phyloP scores from a whole-genome alignment of 2,329 filamentous ascomycete genomes.

The Pseudogymnoascus sp. region DNA sequence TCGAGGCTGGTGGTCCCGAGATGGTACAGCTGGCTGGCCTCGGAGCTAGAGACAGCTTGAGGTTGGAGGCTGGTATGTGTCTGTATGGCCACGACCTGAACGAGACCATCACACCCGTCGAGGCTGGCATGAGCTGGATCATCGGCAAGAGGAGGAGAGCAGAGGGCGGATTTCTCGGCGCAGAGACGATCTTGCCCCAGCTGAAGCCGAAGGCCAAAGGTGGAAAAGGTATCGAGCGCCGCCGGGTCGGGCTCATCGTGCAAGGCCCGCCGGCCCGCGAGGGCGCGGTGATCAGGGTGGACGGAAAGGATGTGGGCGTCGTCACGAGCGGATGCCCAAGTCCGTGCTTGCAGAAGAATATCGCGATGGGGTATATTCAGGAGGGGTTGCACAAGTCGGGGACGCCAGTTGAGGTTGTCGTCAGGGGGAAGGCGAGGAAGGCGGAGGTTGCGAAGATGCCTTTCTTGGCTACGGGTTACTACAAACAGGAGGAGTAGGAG shows the following conservation, averaged over 20 bases:
- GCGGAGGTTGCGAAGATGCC: constrained; percentile 65
- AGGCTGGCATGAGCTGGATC: constrained; percentile 67
- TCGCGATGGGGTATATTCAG: constrained; percentile 83
- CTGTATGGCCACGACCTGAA: constrained; percentile 98
- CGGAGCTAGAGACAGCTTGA: constrained; percentile 82
- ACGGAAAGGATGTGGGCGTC: constrained; percentile 62
- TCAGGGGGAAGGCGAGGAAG: constrained; percentile 60
- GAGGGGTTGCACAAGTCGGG: constrained; percentile 61
- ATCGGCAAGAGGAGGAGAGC: constrained; percentile 69
- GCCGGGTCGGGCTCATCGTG: constrained; percentile 74
- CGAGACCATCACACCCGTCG: constrained; percentile 64
- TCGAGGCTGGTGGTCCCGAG: constrained; percentile 47
- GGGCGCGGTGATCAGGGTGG: constrained; percentile 67
- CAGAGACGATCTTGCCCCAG: constrained; percentile 69
- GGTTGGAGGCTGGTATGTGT: constrained; percentile 96
- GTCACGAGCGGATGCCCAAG: constrained; percentile 88
- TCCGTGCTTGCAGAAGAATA: constrained; percentile 79
- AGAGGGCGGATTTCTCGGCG: constrained; percentile 74
- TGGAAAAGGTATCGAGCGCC: constrained; percentile 59
- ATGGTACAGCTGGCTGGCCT: constrained; percentile 74
- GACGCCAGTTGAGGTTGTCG: constrained; percentile 56
- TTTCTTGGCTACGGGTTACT: constrained; percentile 62
- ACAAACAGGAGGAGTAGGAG: constrained; percentile 19
- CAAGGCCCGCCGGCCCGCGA: constrained; percentile 86
- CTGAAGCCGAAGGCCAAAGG: constrained; percentile 67